phyloP scores from a whole-genome alignment of 2,329 filamentous ascomycete genomes.

The Ophiostoma triangulosporum region DNA sequence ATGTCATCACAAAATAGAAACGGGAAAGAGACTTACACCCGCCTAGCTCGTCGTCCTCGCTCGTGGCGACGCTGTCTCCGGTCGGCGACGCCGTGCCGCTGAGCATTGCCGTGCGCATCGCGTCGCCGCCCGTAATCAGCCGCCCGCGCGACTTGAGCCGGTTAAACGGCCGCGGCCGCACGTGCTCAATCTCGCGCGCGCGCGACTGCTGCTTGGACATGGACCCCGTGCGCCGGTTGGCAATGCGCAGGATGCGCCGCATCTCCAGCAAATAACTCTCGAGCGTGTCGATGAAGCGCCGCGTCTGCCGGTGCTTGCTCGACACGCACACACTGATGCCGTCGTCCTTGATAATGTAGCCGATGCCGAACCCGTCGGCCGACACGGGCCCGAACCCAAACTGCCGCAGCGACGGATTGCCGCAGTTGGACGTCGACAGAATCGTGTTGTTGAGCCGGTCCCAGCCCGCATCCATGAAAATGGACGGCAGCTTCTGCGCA shows the following conservation, averaged over 20 bases:
- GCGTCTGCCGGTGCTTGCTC: slow-evolving; percentile 88
- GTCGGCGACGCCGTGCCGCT: slow-evolving; percentile 44
- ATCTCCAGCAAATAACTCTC: slow-evolving; percentile 89
- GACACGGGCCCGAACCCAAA: slow-evolving; percentile 95
- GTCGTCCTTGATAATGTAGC: slow-evolving; percentile 97
- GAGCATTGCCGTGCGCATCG: slow-evolving; percentile 26
- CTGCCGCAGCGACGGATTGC: slow-evolving; percentile 84
- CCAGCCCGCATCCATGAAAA: slow-evolving; percentile 86
- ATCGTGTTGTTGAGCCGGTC: slow-evolving; percentile 92
- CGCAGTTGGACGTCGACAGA: slow-evolving; percentile 94
- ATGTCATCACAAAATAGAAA: neutral
- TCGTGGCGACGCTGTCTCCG: slow-evolving; percentile 57
- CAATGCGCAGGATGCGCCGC: slow-evolving; percentile 65
- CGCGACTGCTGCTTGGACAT: slow-evolving; percentile 29
- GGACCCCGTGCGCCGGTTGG: slow-evolving; percentile 27
- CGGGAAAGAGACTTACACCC: slow-evolving; percentile 63
- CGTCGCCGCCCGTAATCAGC: slow-evolving; percentile 49
- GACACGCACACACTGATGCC: slow-evolving; percentile 81
- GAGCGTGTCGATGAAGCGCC: slow-evolving; percentile 75
- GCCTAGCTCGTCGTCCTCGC: slow-evolving; percentile 79
- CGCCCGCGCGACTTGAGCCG: slow-evolving; percentile 60
- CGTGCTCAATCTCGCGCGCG: slow-evolving; percentile 38
- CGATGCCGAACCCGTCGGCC: slow-evolving; percentile 89
- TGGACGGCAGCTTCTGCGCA: slow-evolving; percentile 43
- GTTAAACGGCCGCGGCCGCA: slow-evolving; percentile 24